These are phyloP conservation scores for Phytophthora rubi DNA, from an alignment of 352 stramenopile genomes.

Conservation along the genomic window DNA sequence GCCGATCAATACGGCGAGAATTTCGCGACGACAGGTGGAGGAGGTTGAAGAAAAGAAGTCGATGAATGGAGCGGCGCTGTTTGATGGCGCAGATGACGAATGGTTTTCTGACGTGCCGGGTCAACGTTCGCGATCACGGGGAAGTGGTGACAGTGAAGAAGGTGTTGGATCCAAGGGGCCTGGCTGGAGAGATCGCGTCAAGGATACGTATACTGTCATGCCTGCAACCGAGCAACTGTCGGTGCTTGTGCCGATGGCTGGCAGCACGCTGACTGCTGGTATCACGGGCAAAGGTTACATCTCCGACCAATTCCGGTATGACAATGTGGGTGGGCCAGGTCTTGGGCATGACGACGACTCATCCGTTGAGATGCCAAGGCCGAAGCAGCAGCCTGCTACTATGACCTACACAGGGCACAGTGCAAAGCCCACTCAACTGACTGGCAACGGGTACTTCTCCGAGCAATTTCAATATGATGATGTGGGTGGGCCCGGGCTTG, in stretches of 20 bases:
- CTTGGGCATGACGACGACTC: conserved; percentile 35
- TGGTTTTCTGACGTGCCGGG: conserved; percentile 68
- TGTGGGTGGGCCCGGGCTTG: conserved; percentile 29
- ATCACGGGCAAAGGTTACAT: conserved; percentile 43
- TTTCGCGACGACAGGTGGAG: background rate
- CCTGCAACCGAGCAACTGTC: conserved; percentile 18
- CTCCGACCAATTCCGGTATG: conserved; percentile 46
- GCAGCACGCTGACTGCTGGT: conserved; percentile 22
- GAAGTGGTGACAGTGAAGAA: conserved; percentile 26
- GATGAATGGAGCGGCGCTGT: conserved; percentile 31
- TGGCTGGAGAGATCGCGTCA: conserved; percentile 40
- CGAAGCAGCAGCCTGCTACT: conserved; percentile 13
- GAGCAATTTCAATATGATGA: conserved; percentile 45
- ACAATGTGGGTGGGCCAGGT: conserved; percentile 30
- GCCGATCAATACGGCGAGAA: conserved; percentile 1
- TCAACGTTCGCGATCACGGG: conserved; percentile 6
- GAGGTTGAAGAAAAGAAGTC: conserved; percentile 6
- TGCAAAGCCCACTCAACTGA: conserved; percentile 16
- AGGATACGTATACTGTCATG: conserved; percentile 35
- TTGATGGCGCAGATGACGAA: conserved; percentile 57
- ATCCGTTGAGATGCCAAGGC: conserved; percentile 27
- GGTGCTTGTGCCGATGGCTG: conserved; percentile 12
- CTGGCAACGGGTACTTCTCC: conserved; percentile 32
- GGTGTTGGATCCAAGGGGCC: conserved; percentile 19
- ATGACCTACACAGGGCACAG: conserved; percentile 8